Conservation (phyloP, 371 early-diverging fungal genomes). For the Mortierella sp. region DNA sequence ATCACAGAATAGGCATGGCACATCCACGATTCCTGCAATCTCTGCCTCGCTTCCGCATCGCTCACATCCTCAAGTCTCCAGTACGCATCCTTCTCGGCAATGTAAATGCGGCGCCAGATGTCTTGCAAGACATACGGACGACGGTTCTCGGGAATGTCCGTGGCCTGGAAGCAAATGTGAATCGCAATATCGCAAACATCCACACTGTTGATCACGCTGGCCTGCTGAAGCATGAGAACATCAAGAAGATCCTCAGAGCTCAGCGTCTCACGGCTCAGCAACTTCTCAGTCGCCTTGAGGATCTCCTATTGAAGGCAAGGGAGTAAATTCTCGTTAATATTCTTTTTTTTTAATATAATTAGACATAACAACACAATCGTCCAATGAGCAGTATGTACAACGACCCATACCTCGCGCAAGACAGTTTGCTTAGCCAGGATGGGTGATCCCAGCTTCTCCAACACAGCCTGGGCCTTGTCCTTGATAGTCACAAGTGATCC, state of each 20-base stretch:
- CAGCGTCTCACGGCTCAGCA: conserved; percentile 33
- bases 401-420: conserved; percentile 27
- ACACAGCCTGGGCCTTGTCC: conserved; percentile 23
- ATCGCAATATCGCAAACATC: conserved; percentile 36
- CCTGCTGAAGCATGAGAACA: conserved; percentile 41
- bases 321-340: neutral
- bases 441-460: conserved; percentile 25
- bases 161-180: conserved; percentile 43
- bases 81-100: conserved; percentile 15
- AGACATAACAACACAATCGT: too few relatives aligned
- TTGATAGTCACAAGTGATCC: conserved; percentile 19
- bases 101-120: conserved; percentile 53
- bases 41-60: conserved; percentile 33
- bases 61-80: conserved; percentile 33
- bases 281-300: conserved; percentile 2
- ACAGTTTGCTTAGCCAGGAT: conserved; percentile 19
- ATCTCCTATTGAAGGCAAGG: conserved; percentile 17
- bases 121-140: conserved; percentile 46
- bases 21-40: conserved; percentile 37
- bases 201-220: conserved; percentile 26
- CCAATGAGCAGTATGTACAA: neutral
- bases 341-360: too few relatives aligned
- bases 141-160: conserved; percentile 49
- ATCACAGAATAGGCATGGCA: conserved; percentile 33
- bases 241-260: conserved; percentile 52